Percentiles rank a stretch among this genome's conserved stretches.
Conservation (phyloP, 2,329 filamentous ascomycete species). For the Stromatinia cepivora region DNA sequence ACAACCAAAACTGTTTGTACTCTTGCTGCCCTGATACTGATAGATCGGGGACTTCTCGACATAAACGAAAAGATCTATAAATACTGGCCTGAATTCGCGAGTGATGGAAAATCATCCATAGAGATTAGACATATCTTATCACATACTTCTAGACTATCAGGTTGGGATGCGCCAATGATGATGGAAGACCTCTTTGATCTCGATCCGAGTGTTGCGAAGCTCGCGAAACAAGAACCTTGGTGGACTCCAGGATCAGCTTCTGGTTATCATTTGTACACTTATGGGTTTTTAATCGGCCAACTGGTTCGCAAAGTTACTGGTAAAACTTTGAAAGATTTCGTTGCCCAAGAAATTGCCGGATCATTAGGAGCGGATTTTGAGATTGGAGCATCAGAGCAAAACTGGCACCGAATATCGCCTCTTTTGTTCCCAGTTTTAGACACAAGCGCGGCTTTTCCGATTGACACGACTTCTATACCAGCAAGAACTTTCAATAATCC, state of each 20-base stretch:
- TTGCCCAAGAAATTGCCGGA: constrained; percentile 31
- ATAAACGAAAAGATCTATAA: neutral
- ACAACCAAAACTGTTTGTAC: constrained; percentile 44
- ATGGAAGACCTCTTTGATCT: neutral
- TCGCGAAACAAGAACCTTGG: constrained; percentile 47
- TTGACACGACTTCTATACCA: neutral
- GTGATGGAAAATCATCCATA: neutral
- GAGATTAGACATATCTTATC: constrained; percentile 1
- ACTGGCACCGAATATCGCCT: constrained; percentile 20
- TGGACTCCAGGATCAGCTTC: constrained; percentile 48
- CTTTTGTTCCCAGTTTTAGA: constrained; percentile 10
- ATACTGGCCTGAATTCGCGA: constrained; percentile 2
- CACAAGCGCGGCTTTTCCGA: neutral
- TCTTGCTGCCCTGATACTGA: neutral
- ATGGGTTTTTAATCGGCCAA: constrained; percentile 48
- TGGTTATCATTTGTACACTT: constrained; percentile 46
- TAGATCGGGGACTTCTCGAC: constrained; percentile 12
- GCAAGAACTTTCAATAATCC: constrained; percentile 17
- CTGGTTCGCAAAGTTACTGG: constrained; percentile 46
- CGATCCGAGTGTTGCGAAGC: neutral
- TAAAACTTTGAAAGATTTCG: constrained; percentile 47
- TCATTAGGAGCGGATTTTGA: constrained; percentile 23
- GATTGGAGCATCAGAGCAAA: constrained; percentile 19
- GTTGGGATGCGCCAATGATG: neutral
- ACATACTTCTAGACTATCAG: neutral